phyloP scores from a whole-genome alignment of 805 yeast genomes.

The Yarrowia deformans region DNA sequence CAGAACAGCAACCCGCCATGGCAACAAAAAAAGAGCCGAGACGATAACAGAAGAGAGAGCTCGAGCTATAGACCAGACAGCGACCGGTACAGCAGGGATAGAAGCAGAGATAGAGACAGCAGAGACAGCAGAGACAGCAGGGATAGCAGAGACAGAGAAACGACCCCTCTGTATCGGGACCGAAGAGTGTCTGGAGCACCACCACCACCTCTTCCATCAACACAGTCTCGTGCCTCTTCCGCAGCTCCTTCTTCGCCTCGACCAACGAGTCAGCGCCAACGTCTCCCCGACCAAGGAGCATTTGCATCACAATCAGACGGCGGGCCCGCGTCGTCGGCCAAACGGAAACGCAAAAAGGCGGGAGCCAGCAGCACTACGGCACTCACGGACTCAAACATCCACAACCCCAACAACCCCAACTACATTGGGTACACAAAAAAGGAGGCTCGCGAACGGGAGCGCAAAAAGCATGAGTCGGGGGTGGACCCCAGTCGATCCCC shows the following conservation, averaged over 20 bases:
- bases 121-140: background rate
- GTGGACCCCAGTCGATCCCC: background rate
- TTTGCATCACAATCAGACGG: background rate
- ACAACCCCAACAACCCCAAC: conserved; percentile 38
- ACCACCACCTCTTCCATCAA: conserved; percentile 3
- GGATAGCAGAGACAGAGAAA: background rate
- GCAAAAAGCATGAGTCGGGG: background rate
- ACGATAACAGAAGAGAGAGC: background rate
- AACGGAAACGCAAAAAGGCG: conserved; percentile 20
- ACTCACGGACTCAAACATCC: conserved; percentile 24
- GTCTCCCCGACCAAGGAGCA: background rate
- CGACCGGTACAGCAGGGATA: background rate
- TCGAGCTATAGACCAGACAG: background rate
- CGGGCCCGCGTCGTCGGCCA: background rate
- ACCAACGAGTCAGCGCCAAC: background rate
- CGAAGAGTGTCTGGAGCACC: background rate
- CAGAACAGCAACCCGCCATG: background rate
- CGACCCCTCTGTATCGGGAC: background rate
- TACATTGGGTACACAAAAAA: conserved; percentile 29
- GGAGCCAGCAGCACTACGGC: background rate
- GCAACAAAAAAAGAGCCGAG: conserved; percentile 4
- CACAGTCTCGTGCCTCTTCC: conserved; percentile 13
- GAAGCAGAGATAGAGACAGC: background rate
- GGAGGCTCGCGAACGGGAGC: conserved; percentile 26
- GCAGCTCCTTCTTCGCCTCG: background rate